Evolutionary conservation across 169 alveolate species (phyloP).

Genomic region (Cryptosporidium felis): DNA sequence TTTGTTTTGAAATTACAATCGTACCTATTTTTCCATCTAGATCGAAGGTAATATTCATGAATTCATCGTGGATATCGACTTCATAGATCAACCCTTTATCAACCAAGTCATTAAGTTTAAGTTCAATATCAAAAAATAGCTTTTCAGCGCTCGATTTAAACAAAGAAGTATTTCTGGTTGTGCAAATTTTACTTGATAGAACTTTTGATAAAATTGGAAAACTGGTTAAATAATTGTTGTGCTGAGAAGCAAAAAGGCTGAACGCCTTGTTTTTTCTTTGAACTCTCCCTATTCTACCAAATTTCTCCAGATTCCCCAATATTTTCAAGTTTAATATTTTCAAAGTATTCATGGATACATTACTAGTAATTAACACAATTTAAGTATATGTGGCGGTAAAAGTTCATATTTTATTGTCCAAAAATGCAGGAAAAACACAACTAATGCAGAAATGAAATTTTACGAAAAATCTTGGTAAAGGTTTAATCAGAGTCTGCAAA

Average conservation of each 20-base stretch:
- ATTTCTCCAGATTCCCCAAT: not conserved
- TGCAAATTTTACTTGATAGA: not conserved
- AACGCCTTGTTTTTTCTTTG: too few relatives aligned
- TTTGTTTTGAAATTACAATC: conserved; percentile 56
- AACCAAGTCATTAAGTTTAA: not conserved
- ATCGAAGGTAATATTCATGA: conserved; percentile 32
- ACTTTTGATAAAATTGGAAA: not conserved
- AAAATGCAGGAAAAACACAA: not conserved
- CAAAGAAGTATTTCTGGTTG: not conserved
- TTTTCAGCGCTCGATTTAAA: conserved; percentile 19
- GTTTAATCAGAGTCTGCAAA: too few relatives aligned
- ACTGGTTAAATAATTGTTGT: too few relatives aligned
- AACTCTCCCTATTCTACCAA: not conserved
- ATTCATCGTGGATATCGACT: conserved; percentile 50
- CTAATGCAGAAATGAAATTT: conserved; percentile 6
- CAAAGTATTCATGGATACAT: conserved; percentile 4
- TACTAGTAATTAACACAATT: not conserved
- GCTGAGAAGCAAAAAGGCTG: too few relatives aligned
- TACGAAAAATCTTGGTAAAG: too few relatives aligned
- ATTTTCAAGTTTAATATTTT: conserved; percentile 6
- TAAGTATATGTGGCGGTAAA: not conserved
- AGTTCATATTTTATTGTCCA: not conserved
- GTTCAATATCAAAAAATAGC: conserved; percentile 1
- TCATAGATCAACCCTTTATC: conserved; percentile 21
- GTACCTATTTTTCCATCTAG: not conserved